Conservation (phyloP, 192 early-diverging fungal genomes). For the Coemansia sp. region DNA sequence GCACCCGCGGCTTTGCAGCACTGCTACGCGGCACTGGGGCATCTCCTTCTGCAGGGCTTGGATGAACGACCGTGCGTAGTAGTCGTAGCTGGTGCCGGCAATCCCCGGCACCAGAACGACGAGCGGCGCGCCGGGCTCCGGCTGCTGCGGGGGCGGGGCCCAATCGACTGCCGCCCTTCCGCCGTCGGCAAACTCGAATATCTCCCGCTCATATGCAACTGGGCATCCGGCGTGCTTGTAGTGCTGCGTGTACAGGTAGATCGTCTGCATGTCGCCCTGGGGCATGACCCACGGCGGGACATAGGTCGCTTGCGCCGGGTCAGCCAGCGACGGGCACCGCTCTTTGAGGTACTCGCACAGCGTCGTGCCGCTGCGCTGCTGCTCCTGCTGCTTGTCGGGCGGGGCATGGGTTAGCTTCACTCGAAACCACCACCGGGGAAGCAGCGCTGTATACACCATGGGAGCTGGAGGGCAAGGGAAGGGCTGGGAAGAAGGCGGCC, state of each 20-base stretch:
- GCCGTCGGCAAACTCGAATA: constrained; percentile 44
- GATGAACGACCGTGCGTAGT: constrained; percentile 45
- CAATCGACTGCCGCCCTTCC: constrained; percentile 40
- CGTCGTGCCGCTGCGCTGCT: constrained; percentile 9
- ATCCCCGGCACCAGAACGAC: constrained; percentile 37
- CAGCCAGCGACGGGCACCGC: constrained; percentile 53
- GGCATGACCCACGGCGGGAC: constrained; percentile 64
- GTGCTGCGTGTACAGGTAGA: constrained; percentile 46
- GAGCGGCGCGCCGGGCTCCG: constrained; percentile 13
- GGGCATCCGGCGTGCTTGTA: constrained; percentile 42
- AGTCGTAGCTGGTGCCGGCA: constrained; percentile 40
- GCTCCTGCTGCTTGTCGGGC: constrained; percentile 33
- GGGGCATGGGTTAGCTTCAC: constrained; percentile 37
- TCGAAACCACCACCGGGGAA: constrained; percentile 34
- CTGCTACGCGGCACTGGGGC: constrained; percentile 67
- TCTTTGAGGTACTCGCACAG: constrained; percentile 23
- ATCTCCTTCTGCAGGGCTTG: constrained; percentile 28
- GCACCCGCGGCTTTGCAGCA: constrained; percentile 86
- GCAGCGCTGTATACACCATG: constrained; percentile 12
- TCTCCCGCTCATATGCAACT: constrained; percentile 36
- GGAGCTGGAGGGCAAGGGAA: not conserved
- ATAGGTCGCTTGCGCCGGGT: constrained; percentile 52
- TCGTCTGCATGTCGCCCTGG: constrained; percentile 76
- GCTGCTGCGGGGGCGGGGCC: constrained; percentile 20
- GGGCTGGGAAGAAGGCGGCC: not conserved